Base-by-base conservation (phyloP, 108 stramenopile species). In the Fistulifera pelliculosa region DNA sequence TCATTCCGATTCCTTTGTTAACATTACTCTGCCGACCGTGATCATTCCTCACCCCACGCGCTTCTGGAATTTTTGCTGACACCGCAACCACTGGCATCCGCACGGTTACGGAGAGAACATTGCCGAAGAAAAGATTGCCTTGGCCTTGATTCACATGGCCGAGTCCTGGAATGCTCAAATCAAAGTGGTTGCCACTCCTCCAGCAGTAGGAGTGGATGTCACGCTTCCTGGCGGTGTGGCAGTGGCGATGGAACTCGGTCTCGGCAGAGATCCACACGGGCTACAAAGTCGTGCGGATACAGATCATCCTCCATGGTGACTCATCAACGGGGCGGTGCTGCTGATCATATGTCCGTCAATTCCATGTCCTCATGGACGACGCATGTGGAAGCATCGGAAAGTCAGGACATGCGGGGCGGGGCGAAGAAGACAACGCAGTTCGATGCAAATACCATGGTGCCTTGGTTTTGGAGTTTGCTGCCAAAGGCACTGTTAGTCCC, bases 11-110 rank as follows among this genome's bases (percentile, higher is more conserved):
- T 54, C 91, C 91, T 1, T 93, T 61, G 71, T 93, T 41, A 73
- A 59, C 40, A 64, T 89, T 23, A 58, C 64, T 17, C 57, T 93
- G 49, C 91, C 91, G 1, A 76, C 87, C 11, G 87, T 88, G 51
- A 79, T 93, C 57, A 93, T 93, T 65, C 91, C 91, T 17, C 81
- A 80, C 45, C 87, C 86, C 86, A 93, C 68, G 85, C 87, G 0
- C 68, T 88, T 35, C 58, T 93, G 55, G 75, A 85, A 49, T 75
- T 72, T 56, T 55, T 93, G 42, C 18, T 85, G 49, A 76, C 87
- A 3, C 41, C 68, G 2, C 87, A 93, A 57, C 91, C 91, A 1
- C 66, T 93, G 54, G 86, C 90, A 1, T 81, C 84, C 18, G 90
- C 86, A 0, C 63, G 65, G 39, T 49, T 93, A 8, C 67, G 54